Base-by-base conservation (phyloP, 2,329 filamentous ascomycete species). In the Hypoxylon sp. region DNA sequence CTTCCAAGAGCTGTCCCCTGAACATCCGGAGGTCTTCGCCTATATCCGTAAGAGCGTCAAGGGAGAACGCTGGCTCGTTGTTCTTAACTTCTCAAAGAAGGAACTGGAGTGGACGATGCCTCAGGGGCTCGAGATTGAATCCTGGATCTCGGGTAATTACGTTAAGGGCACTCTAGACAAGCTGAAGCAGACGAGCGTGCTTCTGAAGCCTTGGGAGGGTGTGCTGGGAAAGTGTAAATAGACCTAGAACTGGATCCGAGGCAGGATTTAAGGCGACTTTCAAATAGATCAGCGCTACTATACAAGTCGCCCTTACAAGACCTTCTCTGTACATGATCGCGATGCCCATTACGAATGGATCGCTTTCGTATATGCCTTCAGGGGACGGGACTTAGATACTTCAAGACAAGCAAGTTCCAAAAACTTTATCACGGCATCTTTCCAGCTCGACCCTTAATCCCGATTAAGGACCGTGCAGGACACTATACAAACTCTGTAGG, bases 1-100 rank as follows among this genome's bases (percentile, higher is more conserved):
- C 20, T 92, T 88, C 75, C 79, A 86, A 50, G 75, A 76, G 44
- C 51, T 77, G 8, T 57, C 56, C 5, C 68, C 59, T 10, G 71
- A 73, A 11, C 68, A 77, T 25, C 66, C 71, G 0, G 69, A 74
- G 13, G 72, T 77, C 13, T 73, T 66, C 50, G 68, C 72, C 40
- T 75, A 78, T 63, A 33, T 72, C 35, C 73, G 76, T 31, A 75
- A 72, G 44, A 76, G 74, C 48, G 61, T 20, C 31, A 37, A 65
- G 14, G 71, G 70, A 5, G 77, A 75, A 33, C 74, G 69, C 54
- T 78, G 76, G 77, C 66, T 78, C 6, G 75, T 77, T 11, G 61
- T 76, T 31, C 73, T 79, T 13, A 78, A 77, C 59, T 78, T 76
- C 57, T 78, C 76, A 0, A 72, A 68, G 37, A 65, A 60, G 27